phyloP scores from a whole-genome alignment of 495 filamentous ascomycete species.

The Penicillium paradoxum region DNA sequence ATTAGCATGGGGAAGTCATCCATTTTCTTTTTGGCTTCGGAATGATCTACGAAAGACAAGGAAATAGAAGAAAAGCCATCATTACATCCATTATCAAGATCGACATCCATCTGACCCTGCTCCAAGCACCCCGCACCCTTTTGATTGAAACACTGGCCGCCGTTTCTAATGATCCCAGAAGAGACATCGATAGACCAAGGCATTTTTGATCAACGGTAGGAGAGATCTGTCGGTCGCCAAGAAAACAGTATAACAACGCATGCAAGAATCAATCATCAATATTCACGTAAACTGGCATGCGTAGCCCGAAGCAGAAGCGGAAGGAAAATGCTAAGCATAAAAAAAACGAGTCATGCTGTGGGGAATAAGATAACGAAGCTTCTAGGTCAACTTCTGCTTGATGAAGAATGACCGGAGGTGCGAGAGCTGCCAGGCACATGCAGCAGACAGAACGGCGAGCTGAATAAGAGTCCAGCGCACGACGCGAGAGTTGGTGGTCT shows the following conservation, averaged over 20 bases:
- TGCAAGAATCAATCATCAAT: slow-evolving; percentile 9
- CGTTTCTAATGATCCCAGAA: not conserved
- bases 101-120: slow-evolving; percentile 23
- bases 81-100: slow-evolving; percentile 36
- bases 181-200: not conserved
- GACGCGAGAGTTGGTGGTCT: slow-evolving; percentile 86
- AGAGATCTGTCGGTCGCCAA: not conserved
- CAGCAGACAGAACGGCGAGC: slow-evolving; percentile 77
- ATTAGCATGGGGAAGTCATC: no score
- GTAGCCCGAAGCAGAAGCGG: slow-evolving; percentile 8
- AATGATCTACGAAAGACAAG: not conserved
- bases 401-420: slow-evolving; percentile 97
- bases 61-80: slow-evolving; percentile 18
- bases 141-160: slow-evolving; percentile 6
- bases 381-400: slow-evolving; percentile 91
- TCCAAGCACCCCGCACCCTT: slow-evolving; percentile 13
- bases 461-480: slow-evolving; percentile 93
- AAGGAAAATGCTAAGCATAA: slow-evolving; percentile 21
- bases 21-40: not conserved
- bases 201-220: not conserved
- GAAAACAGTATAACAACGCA: slow-evolving; percentile 4
- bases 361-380: slow-evolving; percentile 14
- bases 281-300: slow-evolving; percentile 12
- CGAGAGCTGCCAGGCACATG: slow-evolving; percentile 96
- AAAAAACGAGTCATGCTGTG: slow-evolving; percentile 2